Evolutionary conservation across 2,329 filamentous ascomycete species (phyloP), one percentile per base, ranked within the genome.

Genomic region (Fusarium sp.): DNA sequence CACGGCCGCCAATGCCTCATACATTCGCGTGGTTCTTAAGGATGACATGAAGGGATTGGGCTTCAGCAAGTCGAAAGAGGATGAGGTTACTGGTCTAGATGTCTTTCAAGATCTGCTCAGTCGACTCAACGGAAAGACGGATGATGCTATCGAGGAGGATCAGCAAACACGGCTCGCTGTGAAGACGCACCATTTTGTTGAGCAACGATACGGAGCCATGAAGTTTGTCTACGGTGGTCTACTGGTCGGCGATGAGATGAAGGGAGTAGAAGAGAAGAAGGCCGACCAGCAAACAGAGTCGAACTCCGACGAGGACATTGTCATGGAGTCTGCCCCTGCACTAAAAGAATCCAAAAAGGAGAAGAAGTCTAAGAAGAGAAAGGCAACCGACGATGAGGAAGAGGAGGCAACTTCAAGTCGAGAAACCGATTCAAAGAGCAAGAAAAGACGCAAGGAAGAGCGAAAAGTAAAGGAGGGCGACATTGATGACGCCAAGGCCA

Each of bases 1-100:
- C 82, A 95, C 93, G 28, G 89, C 91, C 7, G 95, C 94, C 45
- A 97, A 93, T 81, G 89, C 93, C 32, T 94, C 94, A 7, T 94
- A 97, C 80, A 96, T 98, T 78, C 92, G 93, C 68, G 93, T 97
- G 44, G 84, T 91, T 36, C 84, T 98, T 72, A 98, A 98, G 80
- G 95, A 98, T 79, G 95, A 98, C 81, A 97, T 92, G 77, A 89
- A 97, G 48, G 96, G 96, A 6, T 86, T 99, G 48, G 96, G 96
- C 36, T 96, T 95, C 74, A 92, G 92, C 81, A 87, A 90, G 72
- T 92, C 92, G 62, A 91, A 90, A 77, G 91, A 92, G 74, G 91
- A 94, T 74, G 90, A 94, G 79, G 90, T 94, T 72, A 97, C 96
- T 28, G 96, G 96, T 1, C 87, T 98, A 42, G 93, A 95, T 79